A percentile compares a stretch with the other conserved stretches of the same genome.
These are phyloP conservation scores for Zygotorulaspora florentina DNA, from an alignment of 805 yeast genomes.

Conservation along the genomic window DNA sequence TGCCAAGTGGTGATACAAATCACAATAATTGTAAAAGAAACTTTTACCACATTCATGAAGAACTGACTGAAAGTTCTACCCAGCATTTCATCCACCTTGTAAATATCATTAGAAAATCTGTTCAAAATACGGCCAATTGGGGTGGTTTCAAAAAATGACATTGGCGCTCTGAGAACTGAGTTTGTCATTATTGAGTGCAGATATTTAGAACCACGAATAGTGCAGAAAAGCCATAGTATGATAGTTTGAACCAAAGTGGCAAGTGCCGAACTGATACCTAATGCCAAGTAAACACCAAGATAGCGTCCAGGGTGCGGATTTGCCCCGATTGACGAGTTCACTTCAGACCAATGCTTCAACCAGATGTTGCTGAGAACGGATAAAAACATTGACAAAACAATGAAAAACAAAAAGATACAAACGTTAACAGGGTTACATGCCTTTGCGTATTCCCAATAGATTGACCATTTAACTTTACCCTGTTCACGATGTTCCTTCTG, in stretches of 20 bases:
- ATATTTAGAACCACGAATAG: slow-evolving; percentile 73
- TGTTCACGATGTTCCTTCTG: slow-evolving; percentile 79
- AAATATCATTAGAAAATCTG: slow-evolving; percentile 86
- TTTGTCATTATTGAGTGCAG: slow-evolving; percentile 74
- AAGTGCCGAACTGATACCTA: slow-evolving; percentile 67
- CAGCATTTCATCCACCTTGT: slow-evolving; percentile 76
- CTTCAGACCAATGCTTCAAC: slow-evolving; percentile 97
- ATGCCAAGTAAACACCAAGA: slow-evolving; percentile 65
- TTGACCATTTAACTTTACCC: slow-evolving; percentile 88
- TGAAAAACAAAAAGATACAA: slow-evolving; percentile 47
- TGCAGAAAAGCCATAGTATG: slow-evolving; percentile 72
- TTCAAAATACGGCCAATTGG: slow-evolving; percentile 91
- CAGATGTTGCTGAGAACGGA: slow-evolving; percentile 76
- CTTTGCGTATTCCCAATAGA: slow-evolving; percentile 75
- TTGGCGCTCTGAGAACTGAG: slow-evolving; percentile 79
- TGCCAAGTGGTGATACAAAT: slow-evolving; percentile 87
- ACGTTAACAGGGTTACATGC: slow-evolving; percentile 80
- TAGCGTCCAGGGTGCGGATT: slow-evolving; percentile 74
- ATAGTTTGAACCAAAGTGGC: slow-evolving; percentile 61
- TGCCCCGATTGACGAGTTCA: slow-evolving; percentile 60
- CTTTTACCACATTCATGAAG: slow-evolving; percentile 56
- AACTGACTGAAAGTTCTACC: slow-evolving; percentile 71
- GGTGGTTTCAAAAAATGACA: slow-evolving; percentile 93
- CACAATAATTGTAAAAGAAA: slow-evolving; percentile 70
- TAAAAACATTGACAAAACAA: slow-evolving; percentile 54